These are phyloP conservation scores for Pestalotiopsis sp. DNA, from an alignment of 2,329 filamentous ascomycete species.

Conservation along the genomic window DNA sequence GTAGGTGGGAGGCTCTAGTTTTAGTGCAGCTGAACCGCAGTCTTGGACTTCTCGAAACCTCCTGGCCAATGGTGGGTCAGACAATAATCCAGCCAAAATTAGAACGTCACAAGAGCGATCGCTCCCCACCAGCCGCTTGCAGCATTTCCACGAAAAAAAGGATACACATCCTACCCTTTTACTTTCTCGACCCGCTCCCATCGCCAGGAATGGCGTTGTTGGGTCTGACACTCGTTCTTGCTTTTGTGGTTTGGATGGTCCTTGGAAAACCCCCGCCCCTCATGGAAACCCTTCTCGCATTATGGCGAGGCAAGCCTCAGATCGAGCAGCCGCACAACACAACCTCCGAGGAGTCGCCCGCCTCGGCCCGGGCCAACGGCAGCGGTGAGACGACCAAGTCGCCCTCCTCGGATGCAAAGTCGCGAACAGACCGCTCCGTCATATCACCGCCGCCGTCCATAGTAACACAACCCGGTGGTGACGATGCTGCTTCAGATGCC, in stretches of 20 bases:
- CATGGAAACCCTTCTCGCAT: constrained; percentile 43
- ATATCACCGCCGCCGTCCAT: constrained; percentile 37
- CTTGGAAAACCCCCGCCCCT: constrained; percentile 53
- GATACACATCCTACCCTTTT: neutral
- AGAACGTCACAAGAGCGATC: neutral
- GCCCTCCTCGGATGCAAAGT: neutral
- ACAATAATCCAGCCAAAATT: neutral
- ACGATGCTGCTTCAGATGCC: constrained; percentile 8
- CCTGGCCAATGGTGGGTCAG: neutral
- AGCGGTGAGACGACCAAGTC: constrained; percentile 17
- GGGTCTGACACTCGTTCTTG: constrained; percentile 64
- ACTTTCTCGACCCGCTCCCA: neutral
- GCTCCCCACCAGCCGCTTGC: neutral
- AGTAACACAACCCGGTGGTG: constrained; percentile 24
- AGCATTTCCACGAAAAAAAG: neutral
- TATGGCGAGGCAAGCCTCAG: constrained; percentile 32
- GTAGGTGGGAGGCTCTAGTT: neutral
- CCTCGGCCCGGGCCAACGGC: neutral
- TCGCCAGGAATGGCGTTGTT: constrained; percentile 53
- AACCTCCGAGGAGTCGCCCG: neutral
- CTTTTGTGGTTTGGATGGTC: constrained; percentile 60
- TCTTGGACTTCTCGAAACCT: neutral
- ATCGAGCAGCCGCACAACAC: constrained; percentile 29
- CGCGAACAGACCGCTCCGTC: constrained; percentile 31
- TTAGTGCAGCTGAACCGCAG: neutral